Conservation (phyloP, 768 basidiomycete species). For the Boletus subcaerulescens region DNA sequence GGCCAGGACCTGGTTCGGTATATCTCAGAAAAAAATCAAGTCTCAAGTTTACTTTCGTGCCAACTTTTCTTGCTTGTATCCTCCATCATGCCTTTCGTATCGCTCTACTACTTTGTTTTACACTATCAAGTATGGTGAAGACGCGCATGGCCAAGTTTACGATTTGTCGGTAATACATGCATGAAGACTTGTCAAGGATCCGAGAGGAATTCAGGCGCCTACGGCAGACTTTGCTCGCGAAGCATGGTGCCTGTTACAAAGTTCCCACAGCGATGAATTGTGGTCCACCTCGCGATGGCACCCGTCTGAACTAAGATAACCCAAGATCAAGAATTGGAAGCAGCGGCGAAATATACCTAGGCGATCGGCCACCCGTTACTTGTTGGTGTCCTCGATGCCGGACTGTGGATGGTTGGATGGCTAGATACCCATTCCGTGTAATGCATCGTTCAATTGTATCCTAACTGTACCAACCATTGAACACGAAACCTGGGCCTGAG, state of each 20-base stretch:
- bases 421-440: background rate
- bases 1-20: conserved; percentile 49
- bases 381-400: background rate
- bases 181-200: conserved; percentile 29
- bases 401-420: conserved; percentile 4
- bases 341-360: background rate
- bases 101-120: conserved; percentile 48
- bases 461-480: background rate
- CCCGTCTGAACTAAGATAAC: conserved; percentile 24
- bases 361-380: background rate
- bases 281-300: background rate
- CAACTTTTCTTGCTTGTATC: conserved; percentile 50
- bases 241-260: conserved; percentile 9
- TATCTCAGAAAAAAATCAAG: conserved; percentile 52
- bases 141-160: conserved; percentile 36
- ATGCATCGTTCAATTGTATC: conserved; percentile 1
- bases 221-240: conserved; percentile 13
- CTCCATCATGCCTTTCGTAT: conserved; percentile 36
- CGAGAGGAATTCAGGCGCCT: conserved; percentile 12
- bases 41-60: conserved; percentile 63
- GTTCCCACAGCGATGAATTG: conserved; percentile 4
- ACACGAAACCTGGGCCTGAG: too few relatives aligned
- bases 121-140: conserved; percentile 39
- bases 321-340: conserved; percentile 13
- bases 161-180: conserved; percentile 37